Evolutionary conservation across 2,329 filamentous ascomycete species (phyloP).

Genomic region (Aspergillus calidoustus): DNA sequence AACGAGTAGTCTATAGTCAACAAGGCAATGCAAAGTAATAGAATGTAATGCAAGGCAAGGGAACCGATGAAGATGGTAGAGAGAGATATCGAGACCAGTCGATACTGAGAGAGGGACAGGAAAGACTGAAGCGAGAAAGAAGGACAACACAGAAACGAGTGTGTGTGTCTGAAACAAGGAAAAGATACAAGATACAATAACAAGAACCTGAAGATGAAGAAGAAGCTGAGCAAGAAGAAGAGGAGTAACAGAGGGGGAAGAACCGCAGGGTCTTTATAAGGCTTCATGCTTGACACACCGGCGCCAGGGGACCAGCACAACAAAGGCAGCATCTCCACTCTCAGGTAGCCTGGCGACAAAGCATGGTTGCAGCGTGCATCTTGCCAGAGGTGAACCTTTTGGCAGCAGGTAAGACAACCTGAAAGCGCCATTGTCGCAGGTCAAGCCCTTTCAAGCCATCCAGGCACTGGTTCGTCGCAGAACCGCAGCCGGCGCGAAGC

Average conservation of each 20-base stretch:
- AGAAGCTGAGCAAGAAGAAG: conserved; percentile 24
- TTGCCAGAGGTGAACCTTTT: neutral
- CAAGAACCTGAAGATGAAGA: conserved; percentile 27
- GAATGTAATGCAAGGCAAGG: neutral
- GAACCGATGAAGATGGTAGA: neutral
- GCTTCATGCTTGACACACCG: conserved; percentile 7
- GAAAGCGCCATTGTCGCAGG: conserved; percentile 23
- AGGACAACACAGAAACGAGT: conserved; percentile 47
- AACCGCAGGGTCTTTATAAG: conserved; percentile 16
- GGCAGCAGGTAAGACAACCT: conserved; percentile 28
- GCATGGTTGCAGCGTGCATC: neutral
- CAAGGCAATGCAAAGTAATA: neutral
- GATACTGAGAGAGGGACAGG: conserved; percentile 6
- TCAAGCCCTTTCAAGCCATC: conserved; percentile 9
- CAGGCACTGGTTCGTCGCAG: conserved; percentile 17
- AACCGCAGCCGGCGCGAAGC: conserved; percentile 15
- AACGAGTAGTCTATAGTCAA: conserved; percentile 27
- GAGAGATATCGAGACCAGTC: conserved; percentile 16
- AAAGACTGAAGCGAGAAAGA: conserved; percentile 6
- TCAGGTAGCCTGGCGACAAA: neutral
- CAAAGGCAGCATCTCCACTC: conserved; percentile 4
- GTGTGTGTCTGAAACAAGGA: conserved; percentile 29
- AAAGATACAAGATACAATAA: conserved; percentile 27
- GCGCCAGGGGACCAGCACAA: conserved; percentile 9
- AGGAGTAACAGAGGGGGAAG: conserved; percentile 36